Base-by-base conservation (phyloP, 169 alveolate genomes). In the Eimeria praecox region DNA sequence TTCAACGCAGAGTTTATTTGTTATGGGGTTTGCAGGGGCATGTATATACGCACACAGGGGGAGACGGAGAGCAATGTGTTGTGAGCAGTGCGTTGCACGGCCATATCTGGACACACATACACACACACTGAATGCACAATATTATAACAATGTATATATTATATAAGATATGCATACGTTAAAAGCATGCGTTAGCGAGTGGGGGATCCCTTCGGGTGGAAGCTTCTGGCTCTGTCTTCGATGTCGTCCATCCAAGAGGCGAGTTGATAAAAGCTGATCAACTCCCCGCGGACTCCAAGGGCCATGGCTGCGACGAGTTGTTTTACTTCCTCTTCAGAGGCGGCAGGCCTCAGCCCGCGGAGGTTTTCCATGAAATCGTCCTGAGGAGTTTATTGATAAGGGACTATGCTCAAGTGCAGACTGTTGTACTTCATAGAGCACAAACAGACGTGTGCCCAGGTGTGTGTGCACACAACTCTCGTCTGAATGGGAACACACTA, bases 241-340 rank as follows among this genome's bases (percentile, higher is more conserved):
- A 64, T 91, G 3, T 64, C 93, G 42, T 62, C 87, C 1, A 92
- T 69, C 96, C 96, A 92, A 30, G 78, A 12, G 44, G 82, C 89
- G 46, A 92, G 46, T 78, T 92, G 93, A 16, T 38, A 52, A 35
- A 73, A 73, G 86, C 75, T 46, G n/a, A 82, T 62, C 42, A 92
- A 64, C 54, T 92, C 96, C 27, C 96, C 96, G 30, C 78, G 77
- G 20, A 73, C 86, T n/a, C 96, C 96, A n/a, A 75, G 92, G 30
- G 96, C 69, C 14, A 92, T 82, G 0, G 89, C 87, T 9, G 96
- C 92, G 22, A 92, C 62, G 46, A 92, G 96, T 49, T 92, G 92
- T 40, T 78, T 49, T 1, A 75, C 92, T 66, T 92, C 96, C n/a
- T 62, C 85, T 22, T 20, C 78, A 10, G 93, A 80, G 77, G 89